phyloP scores from a whole-genome alignment of 768 basidiomycete species.

The Russula brevipes region DNA sequence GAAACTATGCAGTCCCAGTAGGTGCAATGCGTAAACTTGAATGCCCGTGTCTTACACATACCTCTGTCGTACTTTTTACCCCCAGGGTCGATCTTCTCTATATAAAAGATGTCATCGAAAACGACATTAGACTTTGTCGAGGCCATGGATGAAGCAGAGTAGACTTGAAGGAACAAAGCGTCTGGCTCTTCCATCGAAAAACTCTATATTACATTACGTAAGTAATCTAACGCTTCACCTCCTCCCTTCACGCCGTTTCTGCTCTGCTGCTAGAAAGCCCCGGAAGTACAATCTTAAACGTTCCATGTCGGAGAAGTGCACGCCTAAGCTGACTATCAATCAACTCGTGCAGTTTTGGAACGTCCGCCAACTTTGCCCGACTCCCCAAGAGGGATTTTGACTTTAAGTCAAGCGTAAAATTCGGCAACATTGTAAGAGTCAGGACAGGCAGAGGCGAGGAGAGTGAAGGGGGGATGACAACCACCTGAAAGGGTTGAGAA shows the following conservation, averaged over 20 bases:
- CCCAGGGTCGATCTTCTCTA: slow-evolving; percentile 79
- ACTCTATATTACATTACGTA: slow-evolving; percentile 1
- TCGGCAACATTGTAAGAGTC: slow-evolving; percentile 70
- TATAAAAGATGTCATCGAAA: slow-evolving; percentile 91
- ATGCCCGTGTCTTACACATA: slow-evolving; percentile 35
- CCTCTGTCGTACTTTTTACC: slow-evolving; percentile 99
- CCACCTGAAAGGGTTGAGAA: slow-evolving; percentile 42
- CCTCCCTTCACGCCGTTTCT: slow-evolving; percentile 23
- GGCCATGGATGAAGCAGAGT: slow-evolving; percentile 10
- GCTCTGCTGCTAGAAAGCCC: slow-evolving; percentile 44
- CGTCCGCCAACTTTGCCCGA: slow-evolving; percentile 94
- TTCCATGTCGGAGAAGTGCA: slow-evolving; percentile 39
- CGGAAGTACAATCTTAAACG: slow-evolving; percentile 66
- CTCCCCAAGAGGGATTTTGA: slow-evolving; percentile 93
- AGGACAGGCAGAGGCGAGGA: slow-evolving; percentile 53
- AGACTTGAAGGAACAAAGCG: neutral
- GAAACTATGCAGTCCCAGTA: slow-evolving; percentile 57
- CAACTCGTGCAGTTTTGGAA: slow-evolving; percentile 94
- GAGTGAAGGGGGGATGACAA: slow-evolving; percentile 55
- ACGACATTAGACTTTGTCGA: slow-evolving; percentile 61
- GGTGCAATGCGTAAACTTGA: neutral
- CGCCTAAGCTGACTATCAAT: slow-evolving; percentile 64
- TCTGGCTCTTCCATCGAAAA: neutral
- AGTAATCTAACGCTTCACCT: slow-evolving; percentile 12
- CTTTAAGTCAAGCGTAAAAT: slow-evolving; percentile 80